Conservation (phyloP, 305 asterid species). For the Fraxinus sp. region DNA sequence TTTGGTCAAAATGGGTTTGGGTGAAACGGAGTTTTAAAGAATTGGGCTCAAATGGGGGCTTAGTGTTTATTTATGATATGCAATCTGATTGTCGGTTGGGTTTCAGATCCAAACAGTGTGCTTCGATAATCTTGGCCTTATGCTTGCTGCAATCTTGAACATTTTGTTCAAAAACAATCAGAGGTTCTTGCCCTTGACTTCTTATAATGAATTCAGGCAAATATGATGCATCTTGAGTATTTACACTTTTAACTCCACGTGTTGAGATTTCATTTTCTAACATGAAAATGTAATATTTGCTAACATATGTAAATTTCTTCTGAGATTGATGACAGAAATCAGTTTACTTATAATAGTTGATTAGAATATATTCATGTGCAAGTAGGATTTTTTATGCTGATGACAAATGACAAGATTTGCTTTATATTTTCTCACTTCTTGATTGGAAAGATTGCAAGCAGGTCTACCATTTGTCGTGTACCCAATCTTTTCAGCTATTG, state of each 20-base stretch:
- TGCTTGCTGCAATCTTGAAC: conserved; percentile 74
- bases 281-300: neutral
- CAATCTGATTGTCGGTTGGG: conserved; percentile 26
- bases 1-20: neutral
- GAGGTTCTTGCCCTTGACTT: conserved; percentile 46
- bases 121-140: conserved; percentile 86
- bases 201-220: neutral
- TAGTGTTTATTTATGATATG: neutral
- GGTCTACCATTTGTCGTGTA: conserved; percentile 73
- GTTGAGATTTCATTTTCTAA: neutral
- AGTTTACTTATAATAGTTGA: neutral
- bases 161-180: conserved; percentile 56
- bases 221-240: neutral
- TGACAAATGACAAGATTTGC: conserved; percentile 9
- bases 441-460: conserved; percentile 56
- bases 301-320: neutral
- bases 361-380: neutral
- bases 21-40: neutral
- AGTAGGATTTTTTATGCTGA: conserved; percentile 1
- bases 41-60: neutral
- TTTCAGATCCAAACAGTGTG: conserved; percentile 94
- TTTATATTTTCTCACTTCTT: conserved; percentile 9
- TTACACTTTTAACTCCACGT: neutral
- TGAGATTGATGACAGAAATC: neutral
- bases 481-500: conserved; percentile 79